Evolutionary conservation across 805 yeast species (phyloP).

Genomic region (Kregervanrija delftensis): DNA sequence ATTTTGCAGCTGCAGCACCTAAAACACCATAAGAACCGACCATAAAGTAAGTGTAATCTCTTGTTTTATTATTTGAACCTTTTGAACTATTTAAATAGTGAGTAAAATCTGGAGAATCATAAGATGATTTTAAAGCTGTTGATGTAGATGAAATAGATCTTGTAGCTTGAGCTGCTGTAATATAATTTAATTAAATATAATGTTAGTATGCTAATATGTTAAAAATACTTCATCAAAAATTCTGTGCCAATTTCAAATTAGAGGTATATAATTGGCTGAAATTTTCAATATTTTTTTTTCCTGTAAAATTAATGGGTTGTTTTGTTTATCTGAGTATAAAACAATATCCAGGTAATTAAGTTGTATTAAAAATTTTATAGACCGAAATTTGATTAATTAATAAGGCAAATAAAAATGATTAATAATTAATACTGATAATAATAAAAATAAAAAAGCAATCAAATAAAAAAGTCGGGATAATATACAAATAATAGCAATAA

Average conservation of each 20-base stretch:
- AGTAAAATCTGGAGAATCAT: constrained; percentile 87
- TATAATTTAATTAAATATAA: not conserved
- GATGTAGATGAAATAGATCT: constrained; percentile 49
- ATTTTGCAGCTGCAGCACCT: constrained; percentile 91
- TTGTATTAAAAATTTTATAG: too few relatives aligned
- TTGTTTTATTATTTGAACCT: constrained; percentile 61
- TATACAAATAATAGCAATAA: not conserved
- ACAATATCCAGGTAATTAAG: too few relatives aligned
- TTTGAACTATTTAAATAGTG: constrained; percentile 67
- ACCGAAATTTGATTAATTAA: too few relatives aligned
- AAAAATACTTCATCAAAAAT: not conserved
- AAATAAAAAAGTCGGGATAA: not conserved
- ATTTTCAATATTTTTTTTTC: not conserved
- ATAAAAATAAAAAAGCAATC: not conserved
- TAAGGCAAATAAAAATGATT: too few relatives aligned
- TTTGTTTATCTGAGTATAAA: too few relatives aligned
- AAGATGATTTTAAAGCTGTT: constrained; percentile 57
- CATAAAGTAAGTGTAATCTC: constrained; percentile 93
- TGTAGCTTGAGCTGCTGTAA: constrained; percentile 22
- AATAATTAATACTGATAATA: too few relatives aligned
- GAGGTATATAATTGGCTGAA: not conserved
- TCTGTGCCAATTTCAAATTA: not conserved
- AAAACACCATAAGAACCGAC: constrained; percentile 91
- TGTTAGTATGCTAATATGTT: constrained; percentile 8
- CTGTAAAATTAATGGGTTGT: too few relatives aligned